Evolutionary conservation across 75 land plant species (phyloP), one percentile per base, ranked within the genome.

Genomic region (Isoetes taiwanensis): DNA sequence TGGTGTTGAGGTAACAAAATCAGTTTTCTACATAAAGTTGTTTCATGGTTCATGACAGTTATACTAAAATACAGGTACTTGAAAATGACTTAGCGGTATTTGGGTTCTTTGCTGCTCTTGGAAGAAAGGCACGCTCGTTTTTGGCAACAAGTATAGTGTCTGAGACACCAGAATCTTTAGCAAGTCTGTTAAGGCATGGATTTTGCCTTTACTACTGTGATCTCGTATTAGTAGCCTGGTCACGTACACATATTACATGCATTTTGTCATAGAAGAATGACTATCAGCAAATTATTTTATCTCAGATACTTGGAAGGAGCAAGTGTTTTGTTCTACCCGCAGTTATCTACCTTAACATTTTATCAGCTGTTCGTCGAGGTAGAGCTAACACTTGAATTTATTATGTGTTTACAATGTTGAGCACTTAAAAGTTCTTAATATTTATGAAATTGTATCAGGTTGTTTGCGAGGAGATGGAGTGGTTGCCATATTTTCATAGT

Each of bases 321-420:
- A 2, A 76, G 85, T 69, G 85, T 84, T 25, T 59, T 87, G 46
- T 86, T 75, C 59, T 91, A 91, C 72, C 88, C 94, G 53, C 94
- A 91, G 63, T 81, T 91, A 3, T 72, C 97, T 46, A 78, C 85
- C 34, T 72, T 87, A 29, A 83, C 90, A 57, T 75, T 87, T 63
- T 91, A 91, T 67, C 94, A 91, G 74, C 67, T 91, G 25, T 91
- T 78, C 67, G 84, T 86, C 34, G 97, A 91, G 94, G 97, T 91
- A 28, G 69, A 78, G 57, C 32, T 32, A 0, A 10, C 19, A 16
- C 23, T n/a, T 58, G 20, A 46, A 55, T 55, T n/a, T n/a, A n/a
- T n/a, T n/a, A n/a, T n/a, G n/a, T n/a, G n/a, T n/a, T n/a, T n/a
- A n/a, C 38, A 9, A 2, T 33, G 41, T 20, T 14, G 1, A 10